Conservation (phyloP, 2,329 filamentous ascomycete species). For the Stachybotrys chartarum region DNA sequence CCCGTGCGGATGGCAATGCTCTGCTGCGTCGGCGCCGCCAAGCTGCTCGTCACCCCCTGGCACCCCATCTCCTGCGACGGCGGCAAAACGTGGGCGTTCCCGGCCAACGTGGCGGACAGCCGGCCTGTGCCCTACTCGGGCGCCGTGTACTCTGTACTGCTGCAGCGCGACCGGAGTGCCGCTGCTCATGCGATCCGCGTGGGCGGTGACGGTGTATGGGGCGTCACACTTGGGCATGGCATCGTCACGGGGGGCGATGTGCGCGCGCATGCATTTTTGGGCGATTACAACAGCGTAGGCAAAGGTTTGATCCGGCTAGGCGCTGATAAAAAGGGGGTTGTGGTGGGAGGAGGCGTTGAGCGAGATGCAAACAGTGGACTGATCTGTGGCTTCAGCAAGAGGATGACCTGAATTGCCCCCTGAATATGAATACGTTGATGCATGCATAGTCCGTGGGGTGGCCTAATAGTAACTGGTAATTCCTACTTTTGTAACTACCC, state of each 20-base stretch:
- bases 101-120: conserved; percentile 25
- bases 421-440: neutral
- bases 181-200: conserved; percentile 45
- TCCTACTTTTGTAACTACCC: no score
- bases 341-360: conserved; percentile 34
- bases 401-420: neutral
- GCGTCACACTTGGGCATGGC: conserved; percentile 54
- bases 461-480: no score
- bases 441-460: no score
- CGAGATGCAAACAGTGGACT: conserved; percentile 30
- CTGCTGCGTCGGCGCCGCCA: conserved; percentile 31
- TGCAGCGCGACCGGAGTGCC: conserved; percentile 35
- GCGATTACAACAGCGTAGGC: conserved; percentile 37
- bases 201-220: conserved; percentile 36
- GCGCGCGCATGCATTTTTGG: conserved; percentile 48
- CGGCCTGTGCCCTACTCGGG: conserved; percentile 37
- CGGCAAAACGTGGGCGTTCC: conserved; percentile 38
- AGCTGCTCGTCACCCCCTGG: conserved; percentile 49
- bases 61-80: conserved; percentile 42
- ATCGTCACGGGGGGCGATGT: conserved; percentile 25
- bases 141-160: conserved; percentile 47
- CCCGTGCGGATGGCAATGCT: conserved; percentile 30
- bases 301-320: conserved; percentile 29
- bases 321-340: conserved; percentile 30
- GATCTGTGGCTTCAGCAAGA: conserved; percentile 20